A percentile compares a stretch with the other conserved stretches of the same genome.
Conservation (phyloP, 1,139 yeast genomes). For the Protomyces arabidopsidicola region DNA sequence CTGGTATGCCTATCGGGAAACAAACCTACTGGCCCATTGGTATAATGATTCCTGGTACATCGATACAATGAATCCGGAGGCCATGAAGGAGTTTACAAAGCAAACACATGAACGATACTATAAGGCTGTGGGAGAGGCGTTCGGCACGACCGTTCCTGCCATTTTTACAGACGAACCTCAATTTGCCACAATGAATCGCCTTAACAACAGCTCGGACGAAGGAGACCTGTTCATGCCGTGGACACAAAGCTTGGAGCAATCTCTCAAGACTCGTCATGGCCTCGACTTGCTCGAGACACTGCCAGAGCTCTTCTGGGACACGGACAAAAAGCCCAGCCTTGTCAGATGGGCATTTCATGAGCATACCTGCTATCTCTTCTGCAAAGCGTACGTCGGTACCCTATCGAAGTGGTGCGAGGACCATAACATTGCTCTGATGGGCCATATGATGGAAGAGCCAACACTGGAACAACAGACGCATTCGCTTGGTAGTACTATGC, state of each 20-base stretch:
- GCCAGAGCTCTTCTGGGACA: slow-evolving; percentile 24
- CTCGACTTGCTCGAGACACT: slow-evolving; percentile 4
- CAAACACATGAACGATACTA: slow-evolving; percentile 13
- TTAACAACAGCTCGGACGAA: slow-evolving; percentile 2
- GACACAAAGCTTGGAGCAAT: slow-evolving; percentile 8
- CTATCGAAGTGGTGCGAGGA: slow-evolving; percentile 20
- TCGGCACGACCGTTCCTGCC: slow-evolving; percentile 22
- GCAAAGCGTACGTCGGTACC: slow-evolving; percentile 10
- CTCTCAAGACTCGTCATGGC: slow-evolving; percentile 1
- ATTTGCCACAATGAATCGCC: slow-evolving; percentile 11
- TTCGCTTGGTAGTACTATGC: slow-evolving; percentile 17
- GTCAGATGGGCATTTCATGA: slow-evolving; percentile 18
- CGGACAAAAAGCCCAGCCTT: not conserved
- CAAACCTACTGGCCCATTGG: slow-evolving; percentile 13
- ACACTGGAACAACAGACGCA: slow-evolving; percentile 21
- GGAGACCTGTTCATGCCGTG: slow-evolving; percentile 19
- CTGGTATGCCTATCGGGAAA: slow-evolving; percentile 25
- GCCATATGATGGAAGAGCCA: slow-evolving; percentile 27
- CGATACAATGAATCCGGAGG: slow-evolving; percentile 14
- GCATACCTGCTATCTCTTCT: slow-evolving; percentile 11
- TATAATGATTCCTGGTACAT: slow-evolving; percentile 23
- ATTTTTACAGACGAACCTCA: slow-evolving; percentile 25
- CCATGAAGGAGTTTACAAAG: slow-evolving; percentile 11
- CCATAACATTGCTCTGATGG: slow-evolving; percentile 17
- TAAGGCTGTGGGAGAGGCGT: slow-evolving; percentile 7